Evolutionary conservation across 805 yeast species (phyloP).

Genomic region (Metschnikowia kofuensis): DNA sequence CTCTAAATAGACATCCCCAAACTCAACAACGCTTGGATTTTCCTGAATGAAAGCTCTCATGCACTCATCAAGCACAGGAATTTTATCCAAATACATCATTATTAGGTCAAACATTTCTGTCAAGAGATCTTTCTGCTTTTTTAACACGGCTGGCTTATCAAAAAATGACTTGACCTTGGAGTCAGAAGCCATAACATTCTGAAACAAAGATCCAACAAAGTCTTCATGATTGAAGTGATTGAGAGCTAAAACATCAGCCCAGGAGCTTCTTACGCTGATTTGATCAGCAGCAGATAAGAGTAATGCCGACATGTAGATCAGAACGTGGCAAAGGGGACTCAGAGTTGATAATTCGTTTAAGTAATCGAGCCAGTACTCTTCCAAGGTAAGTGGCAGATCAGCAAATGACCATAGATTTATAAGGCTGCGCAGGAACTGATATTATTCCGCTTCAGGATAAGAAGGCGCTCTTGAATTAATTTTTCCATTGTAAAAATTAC

Average conservation of each 20-base stretch:
- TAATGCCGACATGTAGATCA: constrained; percentile 8
- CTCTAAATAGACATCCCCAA: constrained; percentile 33
- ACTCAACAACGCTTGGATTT: constrained; percentile 24
- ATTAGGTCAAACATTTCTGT: constrained; percentile 34
- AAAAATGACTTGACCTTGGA: constrained; percentile 24
- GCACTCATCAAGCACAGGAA: constrained; percentile 29
- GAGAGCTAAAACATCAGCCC: constrained; percentile 32
- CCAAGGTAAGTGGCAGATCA: too few relatives aligned
- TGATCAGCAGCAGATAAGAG: constrained; percentile 17
- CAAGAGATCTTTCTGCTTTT: constrained; percentile 33
- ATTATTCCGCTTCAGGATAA: background rate
- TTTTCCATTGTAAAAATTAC: background rate
- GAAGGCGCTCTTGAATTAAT: background rate
- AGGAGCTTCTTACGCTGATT: constrained; percentile 26
- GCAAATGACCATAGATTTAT: background rate
- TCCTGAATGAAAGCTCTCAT: constrained; percentile 31
- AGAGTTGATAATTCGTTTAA: too few relatives aligned
- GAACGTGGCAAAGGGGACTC: too few relatives aligned
- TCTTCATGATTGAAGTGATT: constrained; percentile 28
- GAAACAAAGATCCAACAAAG: constrained; percentile 30
- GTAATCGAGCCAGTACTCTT: too few relatives aligned
- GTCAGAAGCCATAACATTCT: constrained; percentile 33
- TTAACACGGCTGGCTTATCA: constrained; percentile 18
- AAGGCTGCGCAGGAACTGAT: background rate
- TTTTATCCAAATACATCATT: constrained; percentile 30